phyloP scores from a whole-genome alignment of 306 rosid genomes.

The Boehmeria nivea region DNA sequence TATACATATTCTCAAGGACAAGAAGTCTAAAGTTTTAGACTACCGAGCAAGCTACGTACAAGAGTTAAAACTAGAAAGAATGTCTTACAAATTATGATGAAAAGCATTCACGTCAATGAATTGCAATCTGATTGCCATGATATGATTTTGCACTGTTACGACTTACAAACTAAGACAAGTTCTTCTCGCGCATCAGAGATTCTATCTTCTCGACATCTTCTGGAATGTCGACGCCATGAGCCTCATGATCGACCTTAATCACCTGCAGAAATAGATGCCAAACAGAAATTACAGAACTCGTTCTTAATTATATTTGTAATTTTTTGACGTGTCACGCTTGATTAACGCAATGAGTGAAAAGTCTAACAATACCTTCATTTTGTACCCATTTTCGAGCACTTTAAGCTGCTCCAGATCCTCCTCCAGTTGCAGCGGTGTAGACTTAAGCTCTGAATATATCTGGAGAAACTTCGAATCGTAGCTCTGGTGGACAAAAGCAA shows the following conservation, averaged over 20 bases:
- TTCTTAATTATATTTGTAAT: background rate
- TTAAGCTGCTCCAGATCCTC: constrained; percentile 98
- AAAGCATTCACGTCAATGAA: too few relatives aligned
- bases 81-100: too few relatives aligned
- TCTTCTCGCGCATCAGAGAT: constrained; percentile 63
- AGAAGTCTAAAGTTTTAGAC: too few relatives aligned
- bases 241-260: constrained; percentile 87
- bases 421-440: constrained; percentile 88
- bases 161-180: constrained; percentile 42
- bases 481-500: constrained; percentile 49
- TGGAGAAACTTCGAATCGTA: constrained; percentile 76
- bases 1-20: too few relatives aligned
- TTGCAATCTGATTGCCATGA: constrained; percentile 1
- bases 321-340: background rate
- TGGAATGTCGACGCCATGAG: constrained; percentile 89
- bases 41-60: too few relatives aligned
- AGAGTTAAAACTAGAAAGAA: too few relatives aligned
- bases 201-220: constrained; percentile 88
- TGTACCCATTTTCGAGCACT: constrained; percentile 96
- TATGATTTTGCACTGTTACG: background rate
- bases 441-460: constrained; percentile 62
- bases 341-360: background rate
- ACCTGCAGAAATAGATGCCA: constrained; percentile 47
- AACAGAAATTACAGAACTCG: background rate
- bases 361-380: constrained; percentile 97